phyloP scores from a whole-genome alignment of 352 stramenopile genomes.

The Phytophthora boehmeriae region DNA sequence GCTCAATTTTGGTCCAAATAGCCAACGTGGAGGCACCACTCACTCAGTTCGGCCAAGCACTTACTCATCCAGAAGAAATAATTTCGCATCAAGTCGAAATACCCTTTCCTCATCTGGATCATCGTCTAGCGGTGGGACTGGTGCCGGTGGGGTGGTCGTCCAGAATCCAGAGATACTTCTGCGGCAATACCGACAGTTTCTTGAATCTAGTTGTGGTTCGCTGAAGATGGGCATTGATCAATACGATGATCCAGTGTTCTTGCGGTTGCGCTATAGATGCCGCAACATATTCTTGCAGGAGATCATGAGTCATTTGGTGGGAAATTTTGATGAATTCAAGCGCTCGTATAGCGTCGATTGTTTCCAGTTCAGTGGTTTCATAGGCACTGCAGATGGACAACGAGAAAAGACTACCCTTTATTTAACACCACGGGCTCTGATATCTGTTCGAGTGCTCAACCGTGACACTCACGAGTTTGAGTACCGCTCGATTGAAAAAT shows the following conservation, averaged over 20 bases:
- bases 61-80: constrained; percentile 42
- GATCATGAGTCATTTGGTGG: constrained; percentile 78
- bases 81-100: constrained; percentile 33
- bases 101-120: constrained; percentile 52
- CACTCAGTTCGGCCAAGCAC: constrained; percentile 21
- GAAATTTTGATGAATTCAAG: constrained; percentile 82
- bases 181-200: constrained; percentile 75
- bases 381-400: constrained; percentile 70
- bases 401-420: constrained; percentile 78
- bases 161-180: constrained; percentile 80
- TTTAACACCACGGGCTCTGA: constrained; percentile 69
- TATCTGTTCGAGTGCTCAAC: constrained; percentile 67
- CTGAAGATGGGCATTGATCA: constrained; percentile 65
- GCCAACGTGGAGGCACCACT: constrained; percentile 29
- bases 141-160: constrained; percentile 39
- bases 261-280: constrained; percentile 77
- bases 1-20: constrained; percentile 49
- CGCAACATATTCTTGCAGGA: constrained; percentile 84
- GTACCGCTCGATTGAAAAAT: constrained; percentile 67
- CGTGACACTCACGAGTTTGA: constrained; percentile 80
- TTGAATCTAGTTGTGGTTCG: constrained; percentile 61
- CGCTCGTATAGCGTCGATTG: constrained; percentile 72
- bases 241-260: constrained; percentile 67
- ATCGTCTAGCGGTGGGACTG: constrained; percentile 36
- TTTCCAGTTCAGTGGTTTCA: constrained; percentile 75